Evolutionary conservation across 495 filamentous ascomycete genomes (phyloP).

Genomic region (Podospora conica): DNA sequence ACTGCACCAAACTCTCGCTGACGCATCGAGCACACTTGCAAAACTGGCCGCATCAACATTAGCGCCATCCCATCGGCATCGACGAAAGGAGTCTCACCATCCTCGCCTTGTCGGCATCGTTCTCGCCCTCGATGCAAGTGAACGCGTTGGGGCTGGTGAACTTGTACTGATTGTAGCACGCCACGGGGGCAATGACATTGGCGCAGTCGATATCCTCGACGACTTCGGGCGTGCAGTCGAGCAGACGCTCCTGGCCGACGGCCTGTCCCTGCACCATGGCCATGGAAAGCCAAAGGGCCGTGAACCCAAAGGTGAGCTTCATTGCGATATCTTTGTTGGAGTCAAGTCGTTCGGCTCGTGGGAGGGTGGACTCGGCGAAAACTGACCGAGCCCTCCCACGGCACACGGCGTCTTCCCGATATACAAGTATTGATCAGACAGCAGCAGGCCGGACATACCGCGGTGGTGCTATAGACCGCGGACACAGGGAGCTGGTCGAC

Average conservation of each 20-base stretch:
- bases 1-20: not conserved
- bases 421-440: not conserved
- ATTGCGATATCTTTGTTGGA: slow-evolving; percentile 13
- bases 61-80: not conserved
- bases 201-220: slow-evolving; percentile 35
- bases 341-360: not conserved
- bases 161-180: slow-evolving; percentile 41
- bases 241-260: not conserved
- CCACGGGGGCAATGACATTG: slow-evolving; percentile 37
- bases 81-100: not conserved
- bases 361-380: not conserved
- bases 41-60: not conserved
- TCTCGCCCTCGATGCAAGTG: slow-evolving; percentile 33
- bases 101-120: slow-evolving; percentile 12
- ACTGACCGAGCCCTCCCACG: not conserved
- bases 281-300: slow-evolving; percentile 21
- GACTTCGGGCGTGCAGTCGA: slow-evolving; percentile 31
- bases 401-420: not conserved
- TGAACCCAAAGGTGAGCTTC: slow-evolving; percentile 25
- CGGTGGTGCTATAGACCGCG: not conserved
- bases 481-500: slow-evolving; percentile 14
- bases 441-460: slow-evolving; percentile 23
- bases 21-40: not conserved
- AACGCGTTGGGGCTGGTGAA: slow-evolving; percentile 33
- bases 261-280: slow-evolving; percentile 21